phyloP scores from a whole-genome alignment of 164 flowering plant species.

The Liquidambar formosana region DNA sequence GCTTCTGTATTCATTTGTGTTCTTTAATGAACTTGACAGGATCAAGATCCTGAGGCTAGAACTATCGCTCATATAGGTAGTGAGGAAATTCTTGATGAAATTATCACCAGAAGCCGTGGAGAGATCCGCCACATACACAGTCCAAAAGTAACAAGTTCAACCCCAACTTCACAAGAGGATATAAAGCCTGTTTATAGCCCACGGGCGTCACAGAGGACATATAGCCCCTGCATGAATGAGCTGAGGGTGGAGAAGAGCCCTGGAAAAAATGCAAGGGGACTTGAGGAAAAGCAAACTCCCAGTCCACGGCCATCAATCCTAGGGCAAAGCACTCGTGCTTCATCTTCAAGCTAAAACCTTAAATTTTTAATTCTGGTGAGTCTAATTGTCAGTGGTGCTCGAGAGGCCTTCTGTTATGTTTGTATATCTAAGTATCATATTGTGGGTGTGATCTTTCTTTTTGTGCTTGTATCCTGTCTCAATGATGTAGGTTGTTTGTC shows the following conservation, averaged over 20 bases:
- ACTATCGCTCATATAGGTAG: slow-evolving; percentile 36
- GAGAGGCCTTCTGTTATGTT: slow-evolving; percentile 42
- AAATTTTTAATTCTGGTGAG: slow-evolving; percentile 13
- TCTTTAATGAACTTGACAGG: slow-evolving; percentile 36
- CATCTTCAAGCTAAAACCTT: slow-evolving; percentile 29
- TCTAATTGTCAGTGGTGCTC: slow-evolving; percentile 29
- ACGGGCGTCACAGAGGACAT: slow-evolving; percentile 31
- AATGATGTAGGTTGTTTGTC: slow-evolving; percentile 9
- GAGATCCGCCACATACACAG: slow-evolving; percentile 73
- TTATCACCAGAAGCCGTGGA: slow-evolving; percentile 87
- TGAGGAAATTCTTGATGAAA: slow-evolving; percentile 77
- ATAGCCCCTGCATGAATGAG: slow-evolving; percentile 52
- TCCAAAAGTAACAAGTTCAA: slow-evolving; percentile 74
- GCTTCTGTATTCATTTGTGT: background rate
- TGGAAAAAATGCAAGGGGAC: slow-evolving; percentile 26
- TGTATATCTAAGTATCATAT: slow-evolving; percentile 19
- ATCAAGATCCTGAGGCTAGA: slow-evolving; percentile 45
- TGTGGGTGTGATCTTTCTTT: slow-evolving; percentile 5
- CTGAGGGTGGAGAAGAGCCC: slow-evolving; percentile 43
- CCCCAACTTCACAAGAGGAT: slow-evolving; percentile 44
- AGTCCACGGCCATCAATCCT: slow-evolving; percentile 64
- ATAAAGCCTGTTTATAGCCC: slow-evolving; percentile 54
- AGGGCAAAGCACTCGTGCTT: slow-evolving; percentile 36
- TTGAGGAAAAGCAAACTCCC: slow-evolving; percentile 40
- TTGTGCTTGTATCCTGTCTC: slow-evolving; percentile 18